phyloP scores from a whole-genome alignment of 306 rosid genomes.

The Casuarina cunninghamiana region DNA sequence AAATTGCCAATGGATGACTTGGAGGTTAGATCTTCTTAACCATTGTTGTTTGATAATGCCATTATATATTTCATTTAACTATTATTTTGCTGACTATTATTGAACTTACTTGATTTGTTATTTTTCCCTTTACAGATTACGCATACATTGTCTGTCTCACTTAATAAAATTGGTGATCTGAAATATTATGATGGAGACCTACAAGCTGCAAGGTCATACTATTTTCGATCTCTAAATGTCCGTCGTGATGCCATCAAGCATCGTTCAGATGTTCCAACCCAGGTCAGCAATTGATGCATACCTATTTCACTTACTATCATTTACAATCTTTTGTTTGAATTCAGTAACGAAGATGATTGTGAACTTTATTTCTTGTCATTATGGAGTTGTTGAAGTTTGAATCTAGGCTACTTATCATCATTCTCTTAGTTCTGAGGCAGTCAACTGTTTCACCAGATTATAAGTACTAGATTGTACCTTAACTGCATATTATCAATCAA shows the following conservation, averaged over 20 bases:
- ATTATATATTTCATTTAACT: neutral
- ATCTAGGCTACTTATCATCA: neutral
- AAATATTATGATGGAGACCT: slow-evolving; percentile 90
- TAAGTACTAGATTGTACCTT: neutral
- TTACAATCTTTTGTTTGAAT: slow-evolving; percentile 6
- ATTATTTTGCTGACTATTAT: neutral
- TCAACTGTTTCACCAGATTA: neutral
- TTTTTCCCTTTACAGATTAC: slow-evolving; percentile 48
- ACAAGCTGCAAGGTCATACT: slow-evolving; percentile 74
- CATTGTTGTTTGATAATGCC: slow-evolving; percentile 18
- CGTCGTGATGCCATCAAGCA: slow-evolving; percentile 73
- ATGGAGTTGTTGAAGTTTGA: neutral
- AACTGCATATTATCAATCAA: neutral
- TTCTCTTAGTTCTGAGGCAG: neutral
- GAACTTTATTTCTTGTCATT: neutral
- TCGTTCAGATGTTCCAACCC: slow-evolving; percentile 62
- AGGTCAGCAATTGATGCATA: slow-evolving; percentile 49
- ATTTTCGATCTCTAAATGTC: slow-evolving; percentile 75
- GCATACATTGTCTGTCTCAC: slow-evolving; percentile 94
- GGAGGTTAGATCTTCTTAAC: slow-evolving; percentile 58
- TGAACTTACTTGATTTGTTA: neutral
- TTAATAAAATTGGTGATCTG: slow-evolving; percentile 95
- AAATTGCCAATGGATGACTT: slow-evolving; percentile 70
- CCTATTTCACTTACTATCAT: neutral
- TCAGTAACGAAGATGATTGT: slow-evolving; percentile 7